Evolutionary conservation across 768 basidiomycete species (phyloP).

Genomic region (Dendrothele bispora): DNA sequence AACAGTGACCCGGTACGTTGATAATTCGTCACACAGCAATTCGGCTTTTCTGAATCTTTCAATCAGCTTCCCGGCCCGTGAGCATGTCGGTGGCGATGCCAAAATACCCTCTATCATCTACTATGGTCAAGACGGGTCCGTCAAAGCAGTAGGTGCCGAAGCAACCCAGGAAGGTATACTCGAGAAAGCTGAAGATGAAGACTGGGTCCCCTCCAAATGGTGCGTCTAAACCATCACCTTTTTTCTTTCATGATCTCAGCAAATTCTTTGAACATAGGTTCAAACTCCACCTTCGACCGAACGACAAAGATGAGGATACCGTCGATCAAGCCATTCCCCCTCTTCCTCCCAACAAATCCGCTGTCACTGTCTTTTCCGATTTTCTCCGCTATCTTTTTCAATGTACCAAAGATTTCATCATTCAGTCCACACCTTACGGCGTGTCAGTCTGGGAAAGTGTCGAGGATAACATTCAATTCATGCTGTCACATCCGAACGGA

Average conservation of each 20-base stretch:
- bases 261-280: conserved; percentile 26
- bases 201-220: conserved; percentile 48
- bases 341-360: conserved; percentile 41
- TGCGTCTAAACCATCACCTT: conserved; percentile 27
- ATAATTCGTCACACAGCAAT: too few relatives aligned
- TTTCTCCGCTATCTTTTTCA: conserved; percentile 48
- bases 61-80: conserved; percentile 46
- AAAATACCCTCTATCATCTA: conserved; percentile 51
- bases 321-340: conserved; percentile 28
- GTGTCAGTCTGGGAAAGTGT: conserved; percentile 44
- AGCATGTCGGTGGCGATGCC: conserved; percentile 42
- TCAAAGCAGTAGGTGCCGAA: conserved; percentile 45
- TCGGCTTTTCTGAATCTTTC: too few relatives aligned
- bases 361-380: conserved; percentile 47
- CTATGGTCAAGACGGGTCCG: conserved; percentile 40
- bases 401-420: conserved; percentile 47
- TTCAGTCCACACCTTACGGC: conserved; percentile 43
- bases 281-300: conserved; percentile 37
- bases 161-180: conserved; percentile 34
- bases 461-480: conserved; percentile 42
- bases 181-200: conserved; percentile 41
- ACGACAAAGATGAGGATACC: conserved; percentile 12
- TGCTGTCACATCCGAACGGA: conserved; percentile 64
- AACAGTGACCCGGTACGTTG: conserved; percentile 7
- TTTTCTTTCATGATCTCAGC: conserved; percentile 12